Percentiles rank a stretch among this genome's conserved stretches.
These are phyloP conservation scores for Eucalyptus regnans DNA, from an alignment of 345 rosid species.

Conservation along the genomic window DNA sequence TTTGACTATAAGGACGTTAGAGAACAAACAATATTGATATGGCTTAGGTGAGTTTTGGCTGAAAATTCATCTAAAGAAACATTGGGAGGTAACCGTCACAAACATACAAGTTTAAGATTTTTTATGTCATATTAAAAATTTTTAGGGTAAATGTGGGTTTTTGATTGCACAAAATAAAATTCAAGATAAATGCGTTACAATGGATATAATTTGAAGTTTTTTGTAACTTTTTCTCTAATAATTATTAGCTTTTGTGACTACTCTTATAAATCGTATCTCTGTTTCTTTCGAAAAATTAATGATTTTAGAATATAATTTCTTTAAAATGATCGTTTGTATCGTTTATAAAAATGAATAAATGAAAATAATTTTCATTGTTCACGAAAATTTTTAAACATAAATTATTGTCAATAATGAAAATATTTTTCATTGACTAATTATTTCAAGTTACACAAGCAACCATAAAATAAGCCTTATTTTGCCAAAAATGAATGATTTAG, in stretches of 20 bases:
- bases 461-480: neutral
- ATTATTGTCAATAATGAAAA: no score
- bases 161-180: neutral
- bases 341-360: no score
- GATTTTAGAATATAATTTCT: no score
- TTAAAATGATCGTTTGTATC: no score
- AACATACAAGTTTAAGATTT: neutral
- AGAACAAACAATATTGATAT: no score
- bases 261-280: neutral
- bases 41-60: neutral
- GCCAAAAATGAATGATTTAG: no score
- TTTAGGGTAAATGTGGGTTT: neutral
- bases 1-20: neutral
- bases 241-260: neutral
- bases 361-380: neutral
- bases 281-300: no score
- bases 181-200: no score
- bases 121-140: fast-evolving
- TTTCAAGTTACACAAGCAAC: neutral
- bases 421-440: no score
- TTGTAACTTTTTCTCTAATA: neutral
- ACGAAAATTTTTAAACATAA: fast-evolving
- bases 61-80: neutral
- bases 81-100: neutral
- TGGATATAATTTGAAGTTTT: fast-evolving